A percentile compares a stretch with the other conserved stretches of the same genome.
phyloP scores from a whole-genome alignment of 176 grass and related monocot species.

The Musa itinerans region DNA sequence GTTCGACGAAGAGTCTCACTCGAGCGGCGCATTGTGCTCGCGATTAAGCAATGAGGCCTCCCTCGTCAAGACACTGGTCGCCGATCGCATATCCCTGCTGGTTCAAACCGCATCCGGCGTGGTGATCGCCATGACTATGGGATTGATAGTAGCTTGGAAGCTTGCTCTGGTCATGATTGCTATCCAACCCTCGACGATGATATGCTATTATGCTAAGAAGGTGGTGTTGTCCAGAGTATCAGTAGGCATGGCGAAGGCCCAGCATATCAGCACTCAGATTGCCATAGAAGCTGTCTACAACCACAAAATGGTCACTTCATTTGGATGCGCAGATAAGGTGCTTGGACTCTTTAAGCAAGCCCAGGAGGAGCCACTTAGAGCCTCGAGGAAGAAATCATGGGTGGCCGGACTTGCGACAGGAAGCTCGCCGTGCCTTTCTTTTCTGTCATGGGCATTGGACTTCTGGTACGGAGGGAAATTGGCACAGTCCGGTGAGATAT shows the following conservation, averaged over 20 bases:
- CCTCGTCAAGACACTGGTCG: slow-evolving; percentile 93
- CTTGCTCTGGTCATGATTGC: slow-evolving; percentile 99
- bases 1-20: slow-evolving; percentile 93
- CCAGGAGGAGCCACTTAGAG: slow-evolving; percentile 74
- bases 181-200: slow-evolving; percentile 78
- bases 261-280: slow-evolving; percentile 89
- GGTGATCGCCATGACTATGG: slow-evolving; percentile 75
- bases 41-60: slow-evolving; percentile 72
- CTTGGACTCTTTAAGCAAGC: slow-evolving; percentile 71
- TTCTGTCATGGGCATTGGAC: slow-evolving; percentile 91
- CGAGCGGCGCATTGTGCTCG: slow-evolving; percentile 75
- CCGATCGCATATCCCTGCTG: slow-evolving; percentile 83
- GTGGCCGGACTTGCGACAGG: slow-evolving; percentile 84
- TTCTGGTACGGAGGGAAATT: slow-evolving; percentile 98
- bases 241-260: slow-evolving; percentile 71
- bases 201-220: slow-evolving; percentile 90
- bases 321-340: slow-evolving; percentile 66
- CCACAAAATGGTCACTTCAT: slow-evolving; percentile 97
- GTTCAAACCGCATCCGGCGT: slow-evolving; percentile 87
- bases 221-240: slow-evolving; percentile 92
- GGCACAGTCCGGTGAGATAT: slow-evolving; percentile 73
- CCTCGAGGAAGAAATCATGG: slow-evolving; percentile 82
- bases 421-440: slow-evolving; percentile 79
- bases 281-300: slow-evolving; percentile 94
- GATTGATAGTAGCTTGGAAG: slow-evolving; percentile 87